These are phyloP conservation scores for Saturnispora saitoi DNA, from an alignment of 805 yeast genomes.

Conservation along the genomic window DNA sequence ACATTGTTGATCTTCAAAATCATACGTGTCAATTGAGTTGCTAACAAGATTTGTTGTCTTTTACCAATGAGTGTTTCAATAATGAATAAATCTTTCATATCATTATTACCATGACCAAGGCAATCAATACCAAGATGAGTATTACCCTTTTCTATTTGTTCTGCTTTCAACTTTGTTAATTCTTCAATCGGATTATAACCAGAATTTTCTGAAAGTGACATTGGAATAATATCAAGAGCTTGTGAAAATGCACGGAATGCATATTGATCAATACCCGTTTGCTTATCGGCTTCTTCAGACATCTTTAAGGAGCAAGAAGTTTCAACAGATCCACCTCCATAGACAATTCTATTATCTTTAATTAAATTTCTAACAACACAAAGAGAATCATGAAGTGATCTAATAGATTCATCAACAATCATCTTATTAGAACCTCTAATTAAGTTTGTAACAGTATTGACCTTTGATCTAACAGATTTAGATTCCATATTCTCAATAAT, in stretches of 20 bases:
- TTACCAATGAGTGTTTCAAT: conserved; percentile 97
- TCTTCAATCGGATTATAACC: conserved; percentile 93
- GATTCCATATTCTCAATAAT: conserved; percentile 86
- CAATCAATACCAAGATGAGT: conserved; percentile 88
- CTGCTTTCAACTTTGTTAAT: conserved; percentile 71
- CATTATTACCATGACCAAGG: conserved; percentile 76
- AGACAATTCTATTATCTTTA: conserved; percentile 88
- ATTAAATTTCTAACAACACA: conserved; percentile 96
- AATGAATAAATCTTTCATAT: conserved; percentile 90
- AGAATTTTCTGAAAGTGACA: conserved; percentile 94
- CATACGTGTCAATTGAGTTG: conserved; percentile 97
- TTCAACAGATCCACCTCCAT: conserved; percentile 99
- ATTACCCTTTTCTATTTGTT: conserved; percentile 66
- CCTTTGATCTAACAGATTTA: conserved; percentile 32
- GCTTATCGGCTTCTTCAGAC: conserved; percentile 83
- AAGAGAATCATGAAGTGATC: conserved; percentile 93
- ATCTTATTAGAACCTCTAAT: conserved; percentile 94
- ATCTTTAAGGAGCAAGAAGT: conserved; percentile 88
- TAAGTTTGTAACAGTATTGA: conserved; percentile 66
- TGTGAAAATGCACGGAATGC: conserved; percentile 92
- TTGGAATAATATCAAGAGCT: conserved; percentile 87
- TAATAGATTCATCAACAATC: conserved; percentile 94
- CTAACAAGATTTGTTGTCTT: conserved; percentile 89
- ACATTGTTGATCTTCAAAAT: conserved; percentile 94
- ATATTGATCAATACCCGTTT: conserved; percentile 93